Conservation (phyloP, 2,329 filamentous ascomycete species). For the Ceratocystis papillata region DNA sequence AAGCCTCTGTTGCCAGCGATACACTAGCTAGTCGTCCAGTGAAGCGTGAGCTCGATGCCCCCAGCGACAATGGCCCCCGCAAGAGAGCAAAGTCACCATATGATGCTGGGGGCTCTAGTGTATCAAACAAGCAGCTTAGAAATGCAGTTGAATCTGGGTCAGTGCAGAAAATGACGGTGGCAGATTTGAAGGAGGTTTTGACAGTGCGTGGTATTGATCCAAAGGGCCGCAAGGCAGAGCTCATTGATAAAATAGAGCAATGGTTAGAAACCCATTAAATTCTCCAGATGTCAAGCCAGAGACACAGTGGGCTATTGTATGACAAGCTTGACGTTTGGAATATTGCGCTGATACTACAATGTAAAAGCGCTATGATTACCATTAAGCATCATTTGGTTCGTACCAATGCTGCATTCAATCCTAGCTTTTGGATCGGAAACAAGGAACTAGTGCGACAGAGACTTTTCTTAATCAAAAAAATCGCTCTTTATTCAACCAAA, state of each 20-base stretch:
- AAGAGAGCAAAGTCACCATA: conserved; percentile 37
- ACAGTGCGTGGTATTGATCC: conserved; percentile 39
- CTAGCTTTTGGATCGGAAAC: not conserved
- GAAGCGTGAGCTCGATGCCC: conserved; percentile 26
- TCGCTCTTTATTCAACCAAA: not conserved
- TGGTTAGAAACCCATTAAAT: conserved; percentile 40
- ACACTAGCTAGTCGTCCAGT: conserved; percentile 22
- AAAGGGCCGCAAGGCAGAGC: conserved; percentile 43
- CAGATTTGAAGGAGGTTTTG: conserved; percentile 42
- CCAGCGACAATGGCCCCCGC: conserved; percentile 33
- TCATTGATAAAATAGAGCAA: conserved; percentile 46
- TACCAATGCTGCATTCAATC: not conserved
- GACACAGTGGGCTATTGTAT: not conserved
- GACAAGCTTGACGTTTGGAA: too few relatives aligned
- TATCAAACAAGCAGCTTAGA: conserved; percentile 40
- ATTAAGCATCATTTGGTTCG: not conserved
- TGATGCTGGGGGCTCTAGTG: conserved; percentile 31
- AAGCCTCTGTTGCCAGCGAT: conserved; percentile 42
- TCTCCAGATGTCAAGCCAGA: not conserved
- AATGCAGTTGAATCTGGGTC: conserved; percentile 37
- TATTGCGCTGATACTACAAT: not conserved
- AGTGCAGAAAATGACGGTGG: conserved; percentile 45
- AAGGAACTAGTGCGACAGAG: not conserved
- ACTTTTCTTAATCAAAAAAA: not conserved
- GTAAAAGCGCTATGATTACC: not conserved